Conservation (phyloP, 257 asterid species). For the Buddleja alternifolia region DNA sequence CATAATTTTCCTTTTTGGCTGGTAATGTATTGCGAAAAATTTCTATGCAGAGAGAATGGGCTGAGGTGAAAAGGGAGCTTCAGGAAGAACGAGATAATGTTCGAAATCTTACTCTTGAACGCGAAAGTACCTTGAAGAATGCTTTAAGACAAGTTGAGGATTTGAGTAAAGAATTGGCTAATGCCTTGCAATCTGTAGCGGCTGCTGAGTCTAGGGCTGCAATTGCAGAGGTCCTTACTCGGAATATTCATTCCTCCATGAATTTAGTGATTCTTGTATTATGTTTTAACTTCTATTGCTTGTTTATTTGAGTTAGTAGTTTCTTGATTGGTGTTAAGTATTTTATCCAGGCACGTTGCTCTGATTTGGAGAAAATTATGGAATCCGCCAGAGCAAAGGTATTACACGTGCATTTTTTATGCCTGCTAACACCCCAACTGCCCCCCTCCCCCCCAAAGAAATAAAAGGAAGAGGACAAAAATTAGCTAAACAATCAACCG, state of each 20-base stretch:
- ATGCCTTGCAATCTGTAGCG: conserved; percentile 64
- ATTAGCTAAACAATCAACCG: background rate
- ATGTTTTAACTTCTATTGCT: conserved; percentile 5
- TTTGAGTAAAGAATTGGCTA: conserved; percentile 58
- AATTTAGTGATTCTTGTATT: background rate
- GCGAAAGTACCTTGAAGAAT: conserved; percentile 61
- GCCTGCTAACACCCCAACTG: conserved; percentile 12
- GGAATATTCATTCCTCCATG: background rate
- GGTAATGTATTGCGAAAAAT: conserved; percentile 10
- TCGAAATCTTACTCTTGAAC: conserved; percentile 67
- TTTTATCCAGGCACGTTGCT: conserved; percentile 64
- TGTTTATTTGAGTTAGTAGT: background rate
- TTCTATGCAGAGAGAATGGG: conserved; percentile 82
- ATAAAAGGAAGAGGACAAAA: background rate
- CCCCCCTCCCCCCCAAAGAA: background rate
- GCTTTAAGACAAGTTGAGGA: conserved; percentile 72
- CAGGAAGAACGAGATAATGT: conserved; percentile 77
- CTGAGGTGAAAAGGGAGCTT: conserved; percentile 85
- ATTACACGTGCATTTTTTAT: conserved; percentile 13
- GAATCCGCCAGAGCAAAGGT: conserved; percentile 64
- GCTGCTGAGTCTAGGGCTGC: conserved; percentile 88
- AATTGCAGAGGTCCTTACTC: conserved; percentile 69
- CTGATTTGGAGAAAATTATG: conserved; percentile 70
- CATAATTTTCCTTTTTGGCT: conserved; percentile 19
- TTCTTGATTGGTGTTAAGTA: conserved; percentile 16